Evolutionary conservation across 2,329 filamentous ascomycete genomes (phyloP), one percentile per base, ranked within the genome.

Genomic region (Fusarium devonianum): DNA sequence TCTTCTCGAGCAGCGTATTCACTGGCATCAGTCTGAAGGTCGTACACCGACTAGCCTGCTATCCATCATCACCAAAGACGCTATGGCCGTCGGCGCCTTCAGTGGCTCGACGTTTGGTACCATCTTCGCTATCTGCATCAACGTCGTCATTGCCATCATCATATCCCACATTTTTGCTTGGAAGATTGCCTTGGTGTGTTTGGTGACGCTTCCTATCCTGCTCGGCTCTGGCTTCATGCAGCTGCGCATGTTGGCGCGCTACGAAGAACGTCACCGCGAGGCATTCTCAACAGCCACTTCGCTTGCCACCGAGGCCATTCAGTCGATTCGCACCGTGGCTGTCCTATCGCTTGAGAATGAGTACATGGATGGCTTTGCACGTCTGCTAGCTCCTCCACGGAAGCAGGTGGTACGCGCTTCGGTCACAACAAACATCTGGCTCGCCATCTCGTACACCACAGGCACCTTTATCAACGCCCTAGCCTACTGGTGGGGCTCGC

Each of bases 401-500:
- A 77, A 80, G 43, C 86, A 75, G 70, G 85, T 72, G 71, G 71
- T 76, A 2, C 67, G 71, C 7, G 74, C 74, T n/a, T 78, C 74
- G 16, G 65, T 73, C 61, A 73, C 75, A 45, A 79, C 79, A 21
- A 86, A 83, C 65, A 67, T 85, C 17, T 85, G 81, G 75, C 76
- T 86, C 7, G 82, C 84, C 2, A 73, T 85, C 21, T 78, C 83
- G 12, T 82, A 84, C 65, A 80, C 78, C 52, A 73, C 80, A 8
- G 81, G 84, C 21, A 87, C 86, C 62, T 78, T 89, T 37, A 81
- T 90, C 16, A 89, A 91, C 63, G 85, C 87, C 0, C 79, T 92
- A 35, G 85, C 87, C 1, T 92, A 90, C 70, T 92, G 88, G 86
- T 92, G 88, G 87, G 88, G 88, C 4, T 79, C 87, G 0, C 86